Conservation (phyloP, 2,329 filamentous ascomycete genomes). For the Pestalotiopsis fici region DNA sequence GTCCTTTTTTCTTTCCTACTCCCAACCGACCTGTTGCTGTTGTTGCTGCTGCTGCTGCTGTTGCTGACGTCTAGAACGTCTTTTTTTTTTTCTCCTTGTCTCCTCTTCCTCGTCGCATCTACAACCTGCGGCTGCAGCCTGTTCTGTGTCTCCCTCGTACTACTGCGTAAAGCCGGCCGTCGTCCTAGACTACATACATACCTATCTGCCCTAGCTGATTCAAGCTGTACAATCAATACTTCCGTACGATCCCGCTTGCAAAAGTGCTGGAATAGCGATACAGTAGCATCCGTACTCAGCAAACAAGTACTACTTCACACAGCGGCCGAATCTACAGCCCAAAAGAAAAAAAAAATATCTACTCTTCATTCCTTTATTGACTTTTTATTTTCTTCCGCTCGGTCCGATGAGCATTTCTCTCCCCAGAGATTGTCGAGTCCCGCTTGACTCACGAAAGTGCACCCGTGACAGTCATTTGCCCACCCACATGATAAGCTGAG, state of each 20-base stretch:
- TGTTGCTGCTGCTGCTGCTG: no score
- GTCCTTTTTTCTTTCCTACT: no score
- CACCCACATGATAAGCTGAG: neutral
- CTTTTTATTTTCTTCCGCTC: neutral
- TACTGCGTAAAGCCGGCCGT: neutral
- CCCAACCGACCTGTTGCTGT: no score
- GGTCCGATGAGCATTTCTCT: neutral
- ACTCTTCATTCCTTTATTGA: neutral
- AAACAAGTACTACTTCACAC: neutral
- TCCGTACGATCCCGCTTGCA: neutral
- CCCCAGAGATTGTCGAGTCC: neutral
- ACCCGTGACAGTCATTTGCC: constrained; percentile 1
- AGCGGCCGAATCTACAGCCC: neutral
- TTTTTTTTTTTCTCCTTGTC: neutral
- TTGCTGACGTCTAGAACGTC: no score
- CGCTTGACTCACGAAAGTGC: neutral
- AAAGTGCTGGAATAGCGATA: constrained; percentile 1
- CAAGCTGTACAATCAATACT: no score
- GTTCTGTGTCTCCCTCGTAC: neutral
- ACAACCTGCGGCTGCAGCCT: neutral
- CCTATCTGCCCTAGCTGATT: no score
- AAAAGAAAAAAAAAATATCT: neutral
- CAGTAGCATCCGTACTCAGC: neutral
- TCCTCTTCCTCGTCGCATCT: neutral
- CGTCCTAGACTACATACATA: neutral